Conservation (phyloP, 768 basidiomycete species). For the Suillus subalutaceus region DNA sequence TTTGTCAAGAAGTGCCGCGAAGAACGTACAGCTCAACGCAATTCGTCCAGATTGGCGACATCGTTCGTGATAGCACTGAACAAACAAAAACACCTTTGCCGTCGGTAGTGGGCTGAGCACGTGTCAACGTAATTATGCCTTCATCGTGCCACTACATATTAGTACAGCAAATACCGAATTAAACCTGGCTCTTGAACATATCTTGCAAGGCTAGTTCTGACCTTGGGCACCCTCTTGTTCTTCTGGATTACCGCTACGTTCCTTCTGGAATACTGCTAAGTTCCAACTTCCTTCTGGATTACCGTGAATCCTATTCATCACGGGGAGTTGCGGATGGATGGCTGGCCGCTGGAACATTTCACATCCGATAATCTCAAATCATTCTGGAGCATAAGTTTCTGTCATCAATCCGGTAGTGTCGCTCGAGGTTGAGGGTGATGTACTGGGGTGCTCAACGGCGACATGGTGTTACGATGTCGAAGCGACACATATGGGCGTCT, state of each 20-base stretch:
- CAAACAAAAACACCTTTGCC: neutral
- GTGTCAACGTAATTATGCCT: neutral
- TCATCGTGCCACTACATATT: neutral
- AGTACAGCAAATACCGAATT: neutral
- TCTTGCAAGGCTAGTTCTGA: neutral
- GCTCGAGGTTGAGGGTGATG: conserved; percentile 1
- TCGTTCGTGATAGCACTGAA: neutral
- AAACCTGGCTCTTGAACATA: neutral
- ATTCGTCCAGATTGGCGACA: neutral
- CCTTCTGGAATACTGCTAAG: neutral
- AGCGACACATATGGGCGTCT: neutral
- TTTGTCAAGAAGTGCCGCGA: neutral
- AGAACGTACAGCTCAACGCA: neutral
- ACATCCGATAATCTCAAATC: conserved; percentile 8
- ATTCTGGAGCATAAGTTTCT: neutral
- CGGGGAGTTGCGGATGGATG: neutral
- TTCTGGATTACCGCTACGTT: neutral
- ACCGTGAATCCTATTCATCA: neutral
- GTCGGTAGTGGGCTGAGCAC: neutral
- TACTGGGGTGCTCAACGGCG: conserved; percentile 1
- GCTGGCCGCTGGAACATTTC: neutral
- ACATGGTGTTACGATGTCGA: conserved; percentile 1
- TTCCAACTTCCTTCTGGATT: neutral
- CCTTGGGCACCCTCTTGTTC: neutral
- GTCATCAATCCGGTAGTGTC: neutral